Percentiles rank a stretch among this genome's conserved stretches.
Conservation (phyloP, 2,329 filamentous ascomycete genomes). For the Gnomoniopsis sp. region DNA sequence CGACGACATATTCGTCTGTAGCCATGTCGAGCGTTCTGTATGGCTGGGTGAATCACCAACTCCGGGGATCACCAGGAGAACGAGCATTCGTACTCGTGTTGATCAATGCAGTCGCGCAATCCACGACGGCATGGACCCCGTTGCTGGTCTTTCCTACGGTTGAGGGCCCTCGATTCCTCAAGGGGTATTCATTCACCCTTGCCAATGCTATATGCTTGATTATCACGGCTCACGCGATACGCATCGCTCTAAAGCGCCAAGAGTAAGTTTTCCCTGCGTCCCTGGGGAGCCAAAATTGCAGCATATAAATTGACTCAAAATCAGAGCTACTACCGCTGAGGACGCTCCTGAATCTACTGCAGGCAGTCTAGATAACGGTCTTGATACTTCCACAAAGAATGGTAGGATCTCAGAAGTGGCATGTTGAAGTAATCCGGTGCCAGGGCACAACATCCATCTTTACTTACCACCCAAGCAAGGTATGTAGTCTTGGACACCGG, state of each 20-base stretch:
- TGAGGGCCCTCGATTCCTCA: slow-evolving; percentile 39
- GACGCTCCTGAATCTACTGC: too few relatives aligned
- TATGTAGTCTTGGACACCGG: too few relatives aligned
- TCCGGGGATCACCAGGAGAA: slow-evolving; percentile 43
- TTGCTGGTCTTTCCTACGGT: slow-evolving; percentile 47
- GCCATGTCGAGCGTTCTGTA: slow-evolving; percentile 54
- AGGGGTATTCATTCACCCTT: slow-evolving; percentile 37
- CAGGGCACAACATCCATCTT: too few relatives aligned
- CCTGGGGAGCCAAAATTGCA: too few relatives aligned
- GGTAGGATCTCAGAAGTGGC: too few relatives aligned
- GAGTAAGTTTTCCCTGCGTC: too few relatives aligned
- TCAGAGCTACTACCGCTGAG: too few relatives aligned
- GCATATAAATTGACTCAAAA: too few relatives aligned
- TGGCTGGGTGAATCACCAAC: slow-evolving; percentile 51
- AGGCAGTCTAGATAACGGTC: too few relatives aligned
- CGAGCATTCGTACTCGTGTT: slow-evolving; percentile 47
- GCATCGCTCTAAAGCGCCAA: background rate
- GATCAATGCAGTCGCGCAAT: slow-evolving; percentile 51
- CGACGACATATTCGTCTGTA: slow-evolving; percentile 44
- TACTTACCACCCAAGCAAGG: too few relatives aligned
- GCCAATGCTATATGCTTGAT: slow-evolving; percentile 17
- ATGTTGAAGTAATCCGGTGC: too few relatives aligned
- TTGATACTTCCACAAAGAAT: too few relatives aligned
- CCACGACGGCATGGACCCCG: slow-evolving; percentile 53
- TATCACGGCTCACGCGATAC: background rate